phyloP scores from a whole-genome alignment of 176 grass and related monocot species.

The Bothriochloa decipiens region DNA sequence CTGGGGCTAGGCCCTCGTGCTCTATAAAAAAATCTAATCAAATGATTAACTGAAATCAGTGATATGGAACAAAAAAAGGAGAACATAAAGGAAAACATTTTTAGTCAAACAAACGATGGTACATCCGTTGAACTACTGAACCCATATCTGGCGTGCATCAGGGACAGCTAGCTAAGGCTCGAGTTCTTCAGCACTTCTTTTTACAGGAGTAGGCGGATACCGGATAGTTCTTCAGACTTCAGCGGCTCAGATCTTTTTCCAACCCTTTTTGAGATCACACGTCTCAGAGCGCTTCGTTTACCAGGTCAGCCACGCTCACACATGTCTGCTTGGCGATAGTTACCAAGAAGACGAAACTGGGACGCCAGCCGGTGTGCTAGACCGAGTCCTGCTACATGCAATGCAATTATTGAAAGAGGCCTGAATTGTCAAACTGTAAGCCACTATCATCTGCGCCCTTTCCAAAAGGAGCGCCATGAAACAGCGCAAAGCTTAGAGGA shows the following conservation, averaged over 20 bases:
- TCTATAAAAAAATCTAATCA: neutral
- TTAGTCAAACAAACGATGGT: neutral
- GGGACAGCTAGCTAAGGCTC: neutral
- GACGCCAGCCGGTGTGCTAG: neutral
- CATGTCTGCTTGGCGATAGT: too few relatives aligned
- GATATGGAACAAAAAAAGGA: neutral
- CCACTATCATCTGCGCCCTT: slow-evolving; percentile 25
- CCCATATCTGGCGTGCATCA: neutral
- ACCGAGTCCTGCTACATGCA: too few relatives aligned
- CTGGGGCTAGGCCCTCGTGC: too few relatives aligned
- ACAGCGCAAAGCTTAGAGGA: neutral
- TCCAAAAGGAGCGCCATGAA: slow-evolving; percentile 29
- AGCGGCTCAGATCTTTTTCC: neutral
- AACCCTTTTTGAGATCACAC: neutral
- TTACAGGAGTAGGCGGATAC: neutral
- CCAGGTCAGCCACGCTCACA: neutral
- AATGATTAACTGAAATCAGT: neutral
- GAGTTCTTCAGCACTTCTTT: neutral
- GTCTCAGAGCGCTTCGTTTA: neutral
- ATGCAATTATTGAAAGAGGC: neutral
- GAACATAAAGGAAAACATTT: neutral
- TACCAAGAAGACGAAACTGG: neutral
- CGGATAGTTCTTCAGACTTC: neutral
- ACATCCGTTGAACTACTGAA: neutral
- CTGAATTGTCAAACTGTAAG: slow-evolving; percentile 28